Percentiles rank a stretch among this genome's conserved stretches.
Evolutionary conservation across 2,329 filamentous ascomycete genomes (phyloP).

Genomic region (Neofusicoccum umdonicola): DNA sequence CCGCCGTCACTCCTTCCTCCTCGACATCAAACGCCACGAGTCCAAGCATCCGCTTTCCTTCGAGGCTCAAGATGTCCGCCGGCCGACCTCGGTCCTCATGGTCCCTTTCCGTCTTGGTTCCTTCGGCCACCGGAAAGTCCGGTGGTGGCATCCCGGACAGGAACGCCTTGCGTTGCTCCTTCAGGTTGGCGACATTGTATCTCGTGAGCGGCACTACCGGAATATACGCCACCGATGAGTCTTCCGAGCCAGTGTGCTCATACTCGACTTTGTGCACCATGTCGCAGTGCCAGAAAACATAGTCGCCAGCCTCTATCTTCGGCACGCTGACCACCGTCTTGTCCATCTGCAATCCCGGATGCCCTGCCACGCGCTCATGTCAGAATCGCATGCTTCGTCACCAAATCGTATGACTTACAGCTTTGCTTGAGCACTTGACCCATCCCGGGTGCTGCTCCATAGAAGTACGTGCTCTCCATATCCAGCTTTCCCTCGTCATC

Average conservation of each 20-base stretch:
- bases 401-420: slow-evolving; percentile 29
- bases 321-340: slow-evolving; percentile 23
- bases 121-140: slow-evolving; percentile 17
- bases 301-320: slow-evolving; percentile 24
- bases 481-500: slow-evolving; percentile 20
- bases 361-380: slow-evolving; percentile 35
- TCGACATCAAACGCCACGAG: slow-evolving; percentile 21
- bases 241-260: slow-evolving; percentile 22
- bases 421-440: slow-evolving; percentile 22
- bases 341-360: slow-evolving; percentile 23
- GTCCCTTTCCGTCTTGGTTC: background rate
- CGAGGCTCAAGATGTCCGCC: slow-evolving; percentile 21
- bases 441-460: slow-evolving; percentile 25
- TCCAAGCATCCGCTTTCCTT: slow-evolving; percentile 22
- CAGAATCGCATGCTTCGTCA: slow-evolving; percentile 46
- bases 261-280: slow-evolving; percentile 26
- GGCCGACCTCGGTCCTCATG: slow-evolving; percentile 21
- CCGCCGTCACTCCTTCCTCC: slow-evolving; percentile 22
- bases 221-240: slow-evolving; percentile 27
- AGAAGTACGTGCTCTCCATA: background rate
- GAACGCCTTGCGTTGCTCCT: slow-evolving; percentile 20
- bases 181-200: slow-evolving; percentile 23
- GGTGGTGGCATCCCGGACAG: slow-evolving; percentile 18
- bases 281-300: slow-evolving; percentile 29
- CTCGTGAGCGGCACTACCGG: slow-evolving; percentile 22